phyloP scores from a whole-genome alignment of 2,329 filamentous ascomycete genomes.

The Madurella mycetomatis region DNA sequence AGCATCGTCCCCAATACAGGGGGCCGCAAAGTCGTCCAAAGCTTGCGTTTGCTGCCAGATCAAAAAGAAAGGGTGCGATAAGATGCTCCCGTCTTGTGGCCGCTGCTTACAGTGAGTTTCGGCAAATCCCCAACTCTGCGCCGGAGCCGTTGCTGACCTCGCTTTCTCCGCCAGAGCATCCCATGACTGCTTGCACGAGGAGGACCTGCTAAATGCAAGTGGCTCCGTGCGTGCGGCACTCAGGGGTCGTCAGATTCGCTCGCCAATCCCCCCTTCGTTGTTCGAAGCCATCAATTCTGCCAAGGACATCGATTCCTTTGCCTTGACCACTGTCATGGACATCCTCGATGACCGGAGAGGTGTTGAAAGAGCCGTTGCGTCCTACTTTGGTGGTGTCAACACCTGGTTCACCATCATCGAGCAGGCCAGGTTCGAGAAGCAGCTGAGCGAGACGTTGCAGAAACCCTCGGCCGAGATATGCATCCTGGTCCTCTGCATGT shows the following conservation, averaged over 20 bases:
- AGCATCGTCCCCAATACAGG: slow-evolving; percentile 17
- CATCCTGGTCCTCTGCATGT: slow-evolving; percentile 28
- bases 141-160: slow-evolving; percentile 3
- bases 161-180: slow-evolving; percentile 19
- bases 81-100: slow-evolving; percentile 10
- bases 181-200: slow-evolving; percentile 28
- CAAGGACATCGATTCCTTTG: slow-evolving; percentile 27
- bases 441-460: slow-evolving; percentile 25
- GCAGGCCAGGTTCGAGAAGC: slow-evolving; percentile 22
- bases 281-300: slow-evolving; percentile 26
- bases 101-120: not conserved
- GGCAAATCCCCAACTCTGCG: not conserved
- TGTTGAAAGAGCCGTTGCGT: slow-evolving; percentile 23
- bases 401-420: slow-evolving; percentile 31
- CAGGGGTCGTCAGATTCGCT: slow-evolving; percentile 2
- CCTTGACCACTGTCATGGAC: slow-evolving; percentile 26
- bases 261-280: slow-evolving; percentile 15
- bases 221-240: not conserved
- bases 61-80: slow-evolving; percentile 30
- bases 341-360: slow-evolving; percentile 23
- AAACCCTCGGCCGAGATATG: slow-evolving; percentile 28
- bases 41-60: slow-evolving; percentile 28
- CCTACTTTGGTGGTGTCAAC: slow-evolving; percentile 28
- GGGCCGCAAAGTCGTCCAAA: slow-evolving; percentile 23
- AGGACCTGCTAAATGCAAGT: slow-evolving; percentile 13